Evolutionary conservation across 2,329 filamentous ascomycete species (phyloP).

Genomic region (Botrytis tulipae): DNA sequence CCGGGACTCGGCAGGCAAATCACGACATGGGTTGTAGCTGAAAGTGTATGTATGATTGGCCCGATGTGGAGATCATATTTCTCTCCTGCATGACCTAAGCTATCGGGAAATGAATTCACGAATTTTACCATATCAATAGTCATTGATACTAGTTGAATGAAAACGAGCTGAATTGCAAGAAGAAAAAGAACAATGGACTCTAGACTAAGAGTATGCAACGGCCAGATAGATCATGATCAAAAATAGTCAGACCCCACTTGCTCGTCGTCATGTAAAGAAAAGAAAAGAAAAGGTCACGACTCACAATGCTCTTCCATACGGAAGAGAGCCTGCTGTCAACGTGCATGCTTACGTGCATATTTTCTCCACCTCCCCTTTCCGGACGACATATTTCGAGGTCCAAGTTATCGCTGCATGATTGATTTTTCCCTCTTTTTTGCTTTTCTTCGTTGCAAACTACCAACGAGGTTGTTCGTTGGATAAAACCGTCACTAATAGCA

Average conservation of each 20-base stretch:
- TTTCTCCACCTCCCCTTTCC: neutral
- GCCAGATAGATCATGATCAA: neutral
- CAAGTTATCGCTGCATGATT: neutral
- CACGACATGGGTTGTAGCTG: neutral
- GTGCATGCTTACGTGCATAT: neutral
- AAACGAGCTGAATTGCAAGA: neutral
- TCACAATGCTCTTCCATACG: neutral
- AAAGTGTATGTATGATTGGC: neutral
- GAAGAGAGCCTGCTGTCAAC: neutral
- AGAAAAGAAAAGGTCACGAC: neutral
- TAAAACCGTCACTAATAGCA: neutral
- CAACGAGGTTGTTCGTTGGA: neutral
- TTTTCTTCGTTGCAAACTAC: neutral
- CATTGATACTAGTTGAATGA: neutral
- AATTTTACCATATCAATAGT: neutral
- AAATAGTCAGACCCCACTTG: neutral
- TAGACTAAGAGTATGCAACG: neutral
- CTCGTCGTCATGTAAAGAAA: neutral
- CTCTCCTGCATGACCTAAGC: neutral
- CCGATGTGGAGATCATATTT: neutral
- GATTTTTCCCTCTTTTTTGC: neutral
- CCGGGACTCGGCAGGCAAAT: neutral
- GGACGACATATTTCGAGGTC: no score
- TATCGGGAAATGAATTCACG: neutral
- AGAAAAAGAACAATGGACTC: neutral